Evolutionary conservation across 768 basidiomycete species (phyloP), one percentile per base, ranked within the genome.

Genomic region (Thelephora ganbajun): DNA sequence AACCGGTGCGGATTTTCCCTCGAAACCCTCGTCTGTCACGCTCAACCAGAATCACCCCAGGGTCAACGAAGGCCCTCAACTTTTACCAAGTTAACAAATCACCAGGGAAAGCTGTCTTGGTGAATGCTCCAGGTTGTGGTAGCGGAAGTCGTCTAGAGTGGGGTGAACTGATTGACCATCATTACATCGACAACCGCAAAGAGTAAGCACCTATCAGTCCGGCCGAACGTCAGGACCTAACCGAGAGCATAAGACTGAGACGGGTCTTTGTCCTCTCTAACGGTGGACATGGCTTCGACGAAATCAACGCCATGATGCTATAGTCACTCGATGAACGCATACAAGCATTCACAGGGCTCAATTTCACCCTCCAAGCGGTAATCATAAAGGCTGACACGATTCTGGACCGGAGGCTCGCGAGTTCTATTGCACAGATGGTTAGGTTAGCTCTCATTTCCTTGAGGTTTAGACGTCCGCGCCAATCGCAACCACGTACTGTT

Each of bases 71-170:
- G 54, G 61, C 76, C 9, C 63, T 89, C 44, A 83, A 86, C 52
- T 87, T 86, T 56, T 86, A 74, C 58, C 68, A 73, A 35, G 74
- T 86, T n/a, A 80, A 82, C 3, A 53, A 73, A 20, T 47, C 53
- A 14, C 61, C 64, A 7, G 76, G 77, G 30, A 69, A 74, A 35
- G 66, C 84, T 33, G 58, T 86, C 18, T 63, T 89, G 2, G 85
- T 90, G 9, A 87, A 90, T 55, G 73, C 85, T 11, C 87, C 87
- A 2, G 86, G 87, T 13, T 90, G 89, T 58, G 87, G 87, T 43
- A 63, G 70, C 7, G 69, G 83, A 47, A 85, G 87, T 11, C 71
- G 82, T 37, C 69, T 71, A 33, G 82, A 85, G 61, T 89, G 85
- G 85, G 85, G 87, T 1, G 59, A 65, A 22, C 53, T 84, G 3